Percentiles rank a stretch among this genome's conserved stretches.
phyloP scores from a whole-genome alignment of 2,329 filamentous ascomycete genomes.

The Xylariomycetidae sp. region DNA sequence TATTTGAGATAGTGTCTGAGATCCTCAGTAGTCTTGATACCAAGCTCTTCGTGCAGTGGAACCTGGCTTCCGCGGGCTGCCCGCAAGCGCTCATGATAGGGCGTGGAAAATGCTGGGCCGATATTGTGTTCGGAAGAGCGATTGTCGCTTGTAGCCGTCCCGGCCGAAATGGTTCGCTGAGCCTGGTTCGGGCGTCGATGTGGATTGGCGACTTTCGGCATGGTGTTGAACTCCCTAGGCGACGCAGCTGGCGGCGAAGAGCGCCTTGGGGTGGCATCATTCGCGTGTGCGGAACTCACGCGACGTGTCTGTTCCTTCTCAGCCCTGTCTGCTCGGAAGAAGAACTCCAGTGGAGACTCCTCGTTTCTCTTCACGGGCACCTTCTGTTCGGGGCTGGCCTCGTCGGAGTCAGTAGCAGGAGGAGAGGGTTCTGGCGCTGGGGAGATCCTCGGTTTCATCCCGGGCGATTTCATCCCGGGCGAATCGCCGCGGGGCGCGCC shows the following conservation, averaged over 20 bases:
- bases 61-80: conserved; percentile 38
- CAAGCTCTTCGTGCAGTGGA: conserved; percentile 13
- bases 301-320: conserved; percentile 60
- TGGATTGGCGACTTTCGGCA: too few relatives aligned
- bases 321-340: conserved; percentile 82
- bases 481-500: conserved; percentile 69
- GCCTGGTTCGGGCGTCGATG: conserved; percentile 26
- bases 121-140: conserved; percentile 48
- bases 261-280: conserved; percentile 31
- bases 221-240: conserved; percentile 27
- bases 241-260: conserved; percentile 47
- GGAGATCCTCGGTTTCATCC: conserved; percentile 36
- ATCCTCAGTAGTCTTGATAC: conserved; percentile 38
- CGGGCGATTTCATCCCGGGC: conserved; percentile 37
- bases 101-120: conserved; percentile 63
- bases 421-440: conserved; percentile 41
- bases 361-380: conserved; percentile 27
- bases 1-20: conserved; percentile 53
- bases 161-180: conserved; percentile 40
- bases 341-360: conserved; percentile 79
- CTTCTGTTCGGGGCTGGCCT: conserved; percentile 38
- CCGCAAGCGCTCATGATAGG: conserved; percentile 55
- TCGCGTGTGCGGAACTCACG: conserved; percentile 43
- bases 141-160: conserved; percentile 66
- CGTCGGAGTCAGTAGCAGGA: conserved; percentile 47